Evolutionary conservation across 345 rosid genomes (phyloP).

Genomic region (Turnera subulata): DNA sequence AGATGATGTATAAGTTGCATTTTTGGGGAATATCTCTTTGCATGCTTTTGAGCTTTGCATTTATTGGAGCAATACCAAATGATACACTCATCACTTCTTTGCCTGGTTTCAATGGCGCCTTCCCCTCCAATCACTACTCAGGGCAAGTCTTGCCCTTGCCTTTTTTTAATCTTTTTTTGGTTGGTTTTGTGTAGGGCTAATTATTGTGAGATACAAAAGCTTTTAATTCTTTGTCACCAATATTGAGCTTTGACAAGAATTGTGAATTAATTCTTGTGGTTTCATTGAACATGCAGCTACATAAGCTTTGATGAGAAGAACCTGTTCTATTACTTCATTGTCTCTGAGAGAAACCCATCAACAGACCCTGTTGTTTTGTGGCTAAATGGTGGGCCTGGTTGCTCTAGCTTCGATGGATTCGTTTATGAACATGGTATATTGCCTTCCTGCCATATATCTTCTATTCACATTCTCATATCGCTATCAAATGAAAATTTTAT

Average conservation of each 20-base stretch:
- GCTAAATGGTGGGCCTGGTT: conserved; percentile 48
- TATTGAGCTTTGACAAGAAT: not conserved
- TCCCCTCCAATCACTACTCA: conserved; percentile 38
- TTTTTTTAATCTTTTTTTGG: no score
- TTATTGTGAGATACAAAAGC: no score
- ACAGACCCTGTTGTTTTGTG: conserved; percentile 37
- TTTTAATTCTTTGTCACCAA: no score
- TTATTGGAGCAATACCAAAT: conserved; percentile 25
- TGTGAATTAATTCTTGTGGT: no score
- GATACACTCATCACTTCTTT: conserved; percentile 21
- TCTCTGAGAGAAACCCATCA: conserved; percentile 30
- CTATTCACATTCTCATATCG: no score
- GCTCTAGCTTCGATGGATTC: conserved; percentile 45
- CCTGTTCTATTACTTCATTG: conserved; percentile 36
- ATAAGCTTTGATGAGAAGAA: conserved; percentile 35
- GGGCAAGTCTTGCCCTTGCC: conserved; percentile 16
- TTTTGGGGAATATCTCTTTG: not conserved
- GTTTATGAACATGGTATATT: conserved; percentile 47
- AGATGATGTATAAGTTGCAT: conserved; percentile 12
- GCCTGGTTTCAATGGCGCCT: conserved; percentile 34
- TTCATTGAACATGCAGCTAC: conserved; percentile 21
- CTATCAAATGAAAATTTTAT: no score
- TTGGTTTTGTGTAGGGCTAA: no score
- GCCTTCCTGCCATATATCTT: no score
- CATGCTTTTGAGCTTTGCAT: conserved; percentile 1